Base-by-base conservation (phyloP, 768 basidiomycete genomes). In the Tulasnella sp. region DNA sequence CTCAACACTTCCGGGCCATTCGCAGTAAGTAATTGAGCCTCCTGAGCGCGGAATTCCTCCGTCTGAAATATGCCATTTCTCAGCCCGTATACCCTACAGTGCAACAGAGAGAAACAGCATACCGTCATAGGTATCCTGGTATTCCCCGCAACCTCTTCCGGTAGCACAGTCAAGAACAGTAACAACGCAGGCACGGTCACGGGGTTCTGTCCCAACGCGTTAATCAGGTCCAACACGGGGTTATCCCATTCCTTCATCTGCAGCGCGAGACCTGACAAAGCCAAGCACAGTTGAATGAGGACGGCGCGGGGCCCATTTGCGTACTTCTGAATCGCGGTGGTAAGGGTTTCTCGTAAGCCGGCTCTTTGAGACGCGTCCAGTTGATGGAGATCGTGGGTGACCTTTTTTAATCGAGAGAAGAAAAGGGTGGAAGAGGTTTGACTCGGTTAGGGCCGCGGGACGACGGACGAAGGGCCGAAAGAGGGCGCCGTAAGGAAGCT, bases 381-480 rank as follows among this genome's bases (percentile, higher is more conserved):
- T 90, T 98, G 95, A 78, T 92, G 87, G 73, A 99, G 91, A 90
- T 99, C 98, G 86, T 96, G 99, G 18, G 92, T 95, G 83, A 99
- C 96, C 98, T 99, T 60, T 69, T 40, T 40, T 72, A 48, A 46
- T 41, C 54, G 8, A 6, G 8, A 3, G 18, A 20, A 83, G 82
- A 80, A 86, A 85, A 84, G 84, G 83, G 83, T 79, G 79, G 82
- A 60, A 1, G 73, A 12, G 24, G 37, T n/a, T 34, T 81, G 77
- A 60, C 46, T 46, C 54, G 40, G 82, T 75, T 75, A 75, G 46
- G 74, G 64, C 64, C 64, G 64, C 64, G 14, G 42, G 41, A 54
- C 54, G 24, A 72, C 58, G 58, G 46, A 60, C 58, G 34, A 24
- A 37, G 18, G 74, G 76, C 37, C 37, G 50, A 48, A 76, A 80